A percentile compares a stretch with the other conserved stretches of the same genome.
Conservation (phyloP, 73 alveolate genomes). For the Urostyla sp. region DNA sequence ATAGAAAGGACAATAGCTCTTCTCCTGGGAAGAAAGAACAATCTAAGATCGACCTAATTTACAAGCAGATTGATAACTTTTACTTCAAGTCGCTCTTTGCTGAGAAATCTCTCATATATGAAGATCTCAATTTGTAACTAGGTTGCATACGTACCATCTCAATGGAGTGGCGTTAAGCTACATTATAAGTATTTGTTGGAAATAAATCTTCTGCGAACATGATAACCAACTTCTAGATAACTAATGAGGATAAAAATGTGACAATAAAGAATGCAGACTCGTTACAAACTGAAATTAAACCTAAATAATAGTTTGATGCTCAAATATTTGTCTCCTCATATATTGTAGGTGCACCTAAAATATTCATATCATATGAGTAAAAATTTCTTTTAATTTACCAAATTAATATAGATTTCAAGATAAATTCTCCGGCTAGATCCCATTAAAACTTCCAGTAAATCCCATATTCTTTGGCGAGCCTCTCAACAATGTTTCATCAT, state of each 20-base stretch:
- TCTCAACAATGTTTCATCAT: constrained; percentile 8
- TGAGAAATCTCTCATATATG: constrained; percentile 29
- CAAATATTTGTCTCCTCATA: constrained; percentile 29
- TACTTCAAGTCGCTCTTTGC: constrained; percentile 21
- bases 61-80: neutral
- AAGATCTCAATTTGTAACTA: neutral
- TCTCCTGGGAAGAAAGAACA: too few species aligned
- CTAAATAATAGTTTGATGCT: constrained; percentile 32
- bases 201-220: neutral
- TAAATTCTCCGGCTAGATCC: neutral
- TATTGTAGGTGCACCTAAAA: neutral
- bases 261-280: constrained; percentile 27
- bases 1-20: too few species aligned
- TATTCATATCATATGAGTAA: neutral
- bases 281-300: neutral
- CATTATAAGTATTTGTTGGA: constrained; percentile 19
- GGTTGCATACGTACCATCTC: constrained; percentile 51
- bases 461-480: constrained; percentile 43
- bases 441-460: constrained; percentile 25
- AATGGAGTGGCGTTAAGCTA: constrained; percentile 38
- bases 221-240: neutral
- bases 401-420: neutral
- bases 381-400: neutral
- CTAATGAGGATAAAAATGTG: constrained; percentile 18
- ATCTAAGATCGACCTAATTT: too few species aligned